Base-by-base conservation (phyloP, 257 asterid genomes). In the Solanum neorickii region DNA sequence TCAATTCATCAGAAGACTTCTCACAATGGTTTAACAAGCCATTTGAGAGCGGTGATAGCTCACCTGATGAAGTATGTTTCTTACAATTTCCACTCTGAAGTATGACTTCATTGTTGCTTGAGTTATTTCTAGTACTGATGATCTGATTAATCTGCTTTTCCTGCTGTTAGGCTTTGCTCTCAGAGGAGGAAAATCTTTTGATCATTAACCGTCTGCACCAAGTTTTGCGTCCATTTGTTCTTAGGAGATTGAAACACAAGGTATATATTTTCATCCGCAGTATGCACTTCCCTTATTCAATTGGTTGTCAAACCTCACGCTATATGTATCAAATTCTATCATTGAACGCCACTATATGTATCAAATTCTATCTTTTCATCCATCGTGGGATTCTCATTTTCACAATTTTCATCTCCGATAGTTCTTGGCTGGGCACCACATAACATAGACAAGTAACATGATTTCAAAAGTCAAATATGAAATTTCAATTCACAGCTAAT, bases 11-110 rank as follows among this genome's bases (percentile, higher is more conserved):
- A 8, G 99, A 94, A 90, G 99, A 97, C 90, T 97, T 97, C 89
- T 97, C 99, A 90, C 99, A 97, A 82, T 97, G 99, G 99, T 97
- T 97, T 87, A 97, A 97, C 90, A 97, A 97, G 90, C 99, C 99
- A 37, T 97, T 97, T 91, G 95, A 96, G 94, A 91, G 99, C 86
- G 99, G 98, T 77, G 99, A 97, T 89, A 95, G 65, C 91, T 96
- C 99, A 47, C 88, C 93, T 23, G 99, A 97, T 88, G 95, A 97
- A 91, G 99, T 96, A 90, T 88, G 93, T 85, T 84, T 49, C 41
- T 69, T 73, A 68, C 44, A 23, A 37, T 21, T 69, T 60, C 87
- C 21, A 33, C 72, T 66, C 80, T 73, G 69, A 82, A 78, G 62
- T 60, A 18, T 1, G 74, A 15, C 35, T 88, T 73, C 46, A 29